phyloP scores from a whole-genome alignment of 345 rosid genomes.

The Eucalyptus melliodora region DNA sequence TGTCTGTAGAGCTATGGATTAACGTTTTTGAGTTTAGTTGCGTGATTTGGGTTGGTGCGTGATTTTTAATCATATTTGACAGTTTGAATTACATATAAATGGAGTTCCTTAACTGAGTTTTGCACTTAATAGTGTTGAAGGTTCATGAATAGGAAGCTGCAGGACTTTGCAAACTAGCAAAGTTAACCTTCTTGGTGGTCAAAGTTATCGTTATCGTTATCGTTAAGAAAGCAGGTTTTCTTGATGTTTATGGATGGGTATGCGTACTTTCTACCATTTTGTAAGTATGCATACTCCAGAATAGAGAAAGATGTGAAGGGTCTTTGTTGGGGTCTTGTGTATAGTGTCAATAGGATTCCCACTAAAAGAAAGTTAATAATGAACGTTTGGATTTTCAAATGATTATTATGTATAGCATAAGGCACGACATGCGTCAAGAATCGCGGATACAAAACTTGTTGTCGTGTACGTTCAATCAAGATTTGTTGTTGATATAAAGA shows the following conservation, averaged over 20 bases:
- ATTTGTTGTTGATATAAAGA: background rate
- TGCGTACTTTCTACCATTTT: background rate
- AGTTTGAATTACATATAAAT: background rate
- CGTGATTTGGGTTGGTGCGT: background rate
- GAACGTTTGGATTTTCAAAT: background rate
- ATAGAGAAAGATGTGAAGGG: background rate
- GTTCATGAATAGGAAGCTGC: background rate
- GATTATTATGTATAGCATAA: background rate
- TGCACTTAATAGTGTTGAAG: background rate
- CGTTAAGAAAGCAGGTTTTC: background rate
- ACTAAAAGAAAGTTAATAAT: background rate
- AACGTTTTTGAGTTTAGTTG: background rate
- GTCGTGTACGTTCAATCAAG: background rate
- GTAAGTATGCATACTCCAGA: background rate
- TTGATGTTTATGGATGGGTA: background rate
- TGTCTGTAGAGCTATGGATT: background rate
- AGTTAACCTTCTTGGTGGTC: background rate
- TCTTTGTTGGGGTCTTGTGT: background rate
- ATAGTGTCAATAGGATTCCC: background rate
- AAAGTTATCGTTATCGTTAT: background rate
- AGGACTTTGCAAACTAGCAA: background rate
- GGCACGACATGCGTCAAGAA: background rate
- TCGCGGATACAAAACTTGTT: background rate
- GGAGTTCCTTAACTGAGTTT: background rate
- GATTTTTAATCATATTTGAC: background rate